Evolutionary conservation across 257 asterid species (phyloP), one percentile per base, ranked within the genome.

Genomic region (Thymus mandschuricus): DNA sequence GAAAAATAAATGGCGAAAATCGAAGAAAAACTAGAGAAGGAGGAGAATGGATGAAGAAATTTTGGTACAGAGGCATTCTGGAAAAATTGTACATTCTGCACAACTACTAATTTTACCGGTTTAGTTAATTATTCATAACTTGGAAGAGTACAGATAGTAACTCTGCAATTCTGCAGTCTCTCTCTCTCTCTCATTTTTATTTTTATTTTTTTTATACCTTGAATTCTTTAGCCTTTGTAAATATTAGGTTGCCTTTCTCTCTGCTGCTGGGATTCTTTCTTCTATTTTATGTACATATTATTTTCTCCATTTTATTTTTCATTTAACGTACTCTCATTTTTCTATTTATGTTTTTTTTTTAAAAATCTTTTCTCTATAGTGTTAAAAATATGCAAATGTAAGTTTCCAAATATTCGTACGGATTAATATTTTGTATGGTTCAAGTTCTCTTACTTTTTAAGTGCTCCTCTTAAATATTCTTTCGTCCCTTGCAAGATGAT

Each of bases 1-100:
- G 72, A 78, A 55, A 56, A 30, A 75, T 70, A 75, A 83, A 79
- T 76, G 80, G 81, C 69, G 15, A 27, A 59, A 79, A 64, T 60
- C 58, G 40, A 71, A 10, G 68, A 50, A 10, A 63, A 10, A 63
- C 57, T 41, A 59, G 71, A 73, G 46, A 58, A 65, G 60, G 62
- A 41, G 5, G 62, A 41, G 5, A 62, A 54, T 35, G 68, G 78
- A 50, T 60, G 77, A 65, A 60, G 72, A 71, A 64, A 52, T 81
- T 83, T 84, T 81, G 76, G 78, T 77, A 80, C 77, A 79, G 72
- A 80, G 75, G 50, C 45, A 54, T 11, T 63, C 48, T 61, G 43
- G 21, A 21, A 54, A 82, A 79, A 55, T 72, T 80, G 92, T 84
- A 81, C 84, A 81, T 85, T 77, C 6, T 75, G 75, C 76, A 74